Conservation (phyloP, 768 basidiomycete species). For the Brasilioporus rufonigricans region DNA sequence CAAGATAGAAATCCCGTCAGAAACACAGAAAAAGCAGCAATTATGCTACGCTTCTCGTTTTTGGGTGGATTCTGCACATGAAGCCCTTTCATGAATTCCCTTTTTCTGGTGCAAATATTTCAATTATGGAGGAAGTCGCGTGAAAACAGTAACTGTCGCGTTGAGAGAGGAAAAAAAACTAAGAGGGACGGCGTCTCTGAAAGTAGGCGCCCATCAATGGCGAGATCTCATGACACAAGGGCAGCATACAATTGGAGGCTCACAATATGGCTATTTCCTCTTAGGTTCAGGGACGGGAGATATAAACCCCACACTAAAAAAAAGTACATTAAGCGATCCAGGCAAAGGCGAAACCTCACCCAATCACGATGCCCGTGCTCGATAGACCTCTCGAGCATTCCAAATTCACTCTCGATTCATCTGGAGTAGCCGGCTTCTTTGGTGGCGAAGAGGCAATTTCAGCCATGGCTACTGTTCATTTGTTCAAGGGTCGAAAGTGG, state of each 20-base stretch:
- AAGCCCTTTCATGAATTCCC: no score
- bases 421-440: conserved; percentile 36
- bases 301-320: background rate
- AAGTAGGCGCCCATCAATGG: no score
- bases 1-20: no score
- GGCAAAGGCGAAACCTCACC: background rate
- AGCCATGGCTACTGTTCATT: conserved; percentile 36
- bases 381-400: conserved; percentile 1
- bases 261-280: background rate
- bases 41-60: no score
- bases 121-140: no score
- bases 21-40: no score
- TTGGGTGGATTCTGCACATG: no score
- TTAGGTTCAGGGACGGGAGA: background rate
- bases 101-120: no score
- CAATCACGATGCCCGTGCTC: conserved; percentile 18
- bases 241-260: background rate
- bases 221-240: background rate
- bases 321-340: background rate
- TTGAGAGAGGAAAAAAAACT: no score
- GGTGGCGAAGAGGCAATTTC: conserved; percentile 39
- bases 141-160: no score
- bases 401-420: conserved; percentile 25
- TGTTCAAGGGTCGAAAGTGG: conserved; percentile 32
- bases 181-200: no score